Base-by-base conservation (phyloP, 345 rosid species). In the Rhodamnia rubescens region DNA sequence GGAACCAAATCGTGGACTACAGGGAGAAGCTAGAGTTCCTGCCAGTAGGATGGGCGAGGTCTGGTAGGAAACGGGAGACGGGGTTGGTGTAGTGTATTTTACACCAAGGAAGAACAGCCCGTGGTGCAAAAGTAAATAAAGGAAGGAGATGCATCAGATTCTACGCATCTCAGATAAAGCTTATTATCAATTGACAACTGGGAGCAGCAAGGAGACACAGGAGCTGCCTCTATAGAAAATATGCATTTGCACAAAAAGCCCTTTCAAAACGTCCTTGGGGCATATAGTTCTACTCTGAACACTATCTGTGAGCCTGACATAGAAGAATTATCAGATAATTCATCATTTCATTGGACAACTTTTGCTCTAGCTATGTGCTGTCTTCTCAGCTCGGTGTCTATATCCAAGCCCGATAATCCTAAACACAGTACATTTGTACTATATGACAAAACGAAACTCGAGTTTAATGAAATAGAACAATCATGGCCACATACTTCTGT, bases 401-500 rank as follows among this genome's bases (percentile, higher is more conserved):
- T 32, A 9, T 69, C 42, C 42, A 32, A 8, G 40, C 12, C 22
- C 22, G 0, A 64, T 18, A 69, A 18, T 32, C 24, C 32, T 11
- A 32, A 44, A 4, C 22, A 22, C 78, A 16, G 78, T 69, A 69
- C 24, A 32, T 44, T 32, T 69, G 78, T 8, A 32, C 22, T 32
- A 21, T 16, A 32, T 18, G 44, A 32, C 21, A 15, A 4, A 32
- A 18, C 4, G 20, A 64, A 18, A 69, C 78, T 18, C 47, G 9
- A 21, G 6, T 32, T 69, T 69, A 8, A 5, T 18, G 42, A 86
- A 29, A 81, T 2, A 22, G 32, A 47, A 83, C 40, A 53, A n/a
- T 11, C 21, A 80, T 12, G 11, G 36, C 44, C 10, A 88, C 97
- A 51, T 91, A 97, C 98, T 96, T 96, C 54, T 97, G 99, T 2